Conservation (phyloP, 768 basidiomycete genomes). For the Tulasnella sp. region DNA sequence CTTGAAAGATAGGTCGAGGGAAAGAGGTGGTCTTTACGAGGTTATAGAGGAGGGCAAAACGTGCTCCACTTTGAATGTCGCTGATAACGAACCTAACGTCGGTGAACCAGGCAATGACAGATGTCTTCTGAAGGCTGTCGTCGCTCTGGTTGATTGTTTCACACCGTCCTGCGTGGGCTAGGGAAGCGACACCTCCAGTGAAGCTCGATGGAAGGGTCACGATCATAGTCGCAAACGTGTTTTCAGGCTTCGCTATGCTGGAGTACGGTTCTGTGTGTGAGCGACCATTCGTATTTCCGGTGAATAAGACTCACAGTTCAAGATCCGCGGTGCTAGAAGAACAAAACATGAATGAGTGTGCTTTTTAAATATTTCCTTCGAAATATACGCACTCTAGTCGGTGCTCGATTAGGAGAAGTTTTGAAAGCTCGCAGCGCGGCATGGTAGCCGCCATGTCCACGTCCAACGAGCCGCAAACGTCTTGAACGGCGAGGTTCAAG, state of each 20-base stretch:
- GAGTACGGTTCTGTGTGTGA: too few relatives aligned
- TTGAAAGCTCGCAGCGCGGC: slow-evolving; percentile 34
- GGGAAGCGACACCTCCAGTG: slow-evolving; percentile 35
- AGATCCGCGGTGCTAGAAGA: slow-evolving; percentile 38
- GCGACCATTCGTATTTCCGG: not conserved
- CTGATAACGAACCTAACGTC: slow-evolving; percentile 42
- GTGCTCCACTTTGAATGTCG: slow-evolving; percentile 37
- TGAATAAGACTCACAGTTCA: slow-evolving; percentile 12
- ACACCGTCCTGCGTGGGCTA: slow-evolving; percentile 29
- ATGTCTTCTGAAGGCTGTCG: slow-evolving; percentile 26
- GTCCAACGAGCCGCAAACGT: slow-evolving; percentile 30
- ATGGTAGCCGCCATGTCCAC: slow-evolving; percentile 22
- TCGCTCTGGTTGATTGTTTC: slow-evolving; percentile 29
- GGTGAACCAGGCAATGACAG: slow-evolving; percentile 41
- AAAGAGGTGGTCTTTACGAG: slow-evolving; percentile 31
- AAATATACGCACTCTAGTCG: slow-evolving; percentile 36
- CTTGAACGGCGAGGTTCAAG: slow-evolving; percentile 22
- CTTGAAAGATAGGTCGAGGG: slow-evolving; percentile 23
- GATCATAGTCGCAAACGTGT: slow-evolving; percentile 43
- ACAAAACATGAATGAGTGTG: slow-evolving; percentile 13
- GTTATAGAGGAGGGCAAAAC: slow-evolving; percentile 41
- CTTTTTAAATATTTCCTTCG: not conserved
- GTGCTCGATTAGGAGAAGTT: slow-evolving; percentile 37
- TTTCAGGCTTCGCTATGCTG: slow-evolving; percentile 37
- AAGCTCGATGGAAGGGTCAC: slow-evolving; percentile 37